A percentile compares a stretch with the other conserved stretches of the same genome.
phyloP scores from a whole-genome alignment of 495 filamentous ascomycete species.

The Penicillium ochrochloron region DNA sequence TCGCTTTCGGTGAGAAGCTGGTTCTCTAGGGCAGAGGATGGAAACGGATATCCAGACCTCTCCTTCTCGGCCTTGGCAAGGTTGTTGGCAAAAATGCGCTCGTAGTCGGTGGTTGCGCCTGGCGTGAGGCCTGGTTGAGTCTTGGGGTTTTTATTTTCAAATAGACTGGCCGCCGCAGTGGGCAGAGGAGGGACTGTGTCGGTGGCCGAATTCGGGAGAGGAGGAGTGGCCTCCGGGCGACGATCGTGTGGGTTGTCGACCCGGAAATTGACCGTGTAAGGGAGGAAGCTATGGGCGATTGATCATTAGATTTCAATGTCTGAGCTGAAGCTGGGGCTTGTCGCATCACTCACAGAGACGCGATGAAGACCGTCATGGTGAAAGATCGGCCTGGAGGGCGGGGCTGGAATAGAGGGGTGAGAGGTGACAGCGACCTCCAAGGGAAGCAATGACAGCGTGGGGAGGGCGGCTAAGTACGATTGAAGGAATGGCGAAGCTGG shows the following conservation, averaged over 20 bases:
- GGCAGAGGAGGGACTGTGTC: conserved; percentile 40
- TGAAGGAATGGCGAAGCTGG: conserved; percentile 2
- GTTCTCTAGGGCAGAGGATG: conserved; percentile 26
- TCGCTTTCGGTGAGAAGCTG: conserved; percentile 46
- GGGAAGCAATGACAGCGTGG: not conserved
- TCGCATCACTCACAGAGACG: conserved; percentile 69
- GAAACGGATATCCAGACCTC: conserved; percentile 42
- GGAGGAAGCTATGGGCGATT: conserved; percentile 69
- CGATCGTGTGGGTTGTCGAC: conserved; percentile 35
- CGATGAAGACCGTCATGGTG: conserved; percentile 82
- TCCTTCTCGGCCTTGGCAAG: conserved; percentile 40
- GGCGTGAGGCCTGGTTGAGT: conserved; percentile 50
- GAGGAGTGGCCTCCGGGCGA: conserved; percentile 29
- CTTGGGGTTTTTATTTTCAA: conserved; percentile 49
- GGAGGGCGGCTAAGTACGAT: conserved; percentile 1
- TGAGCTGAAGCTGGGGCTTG: conserved; percentile 9
- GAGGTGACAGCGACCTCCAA: not conserved
- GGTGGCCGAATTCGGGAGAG: conserved; percentile 40
- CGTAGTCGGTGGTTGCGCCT: conserved; percentile 63
- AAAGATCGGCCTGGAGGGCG: conserved; percentile 15
- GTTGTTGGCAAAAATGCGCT: conserved; percentile 59
- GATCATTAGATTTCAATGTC: conserved; percentile 7
- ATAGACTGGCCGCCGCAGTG: conserved; percentile 46
- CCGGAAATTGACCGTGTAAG: conserved; percentile 84
- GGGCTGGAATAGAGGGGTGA: conserved; percentile 18